Base-by-base conservation (phyloP, 805 yeast species). In the Suhomyces xylopsoci region DNA sequence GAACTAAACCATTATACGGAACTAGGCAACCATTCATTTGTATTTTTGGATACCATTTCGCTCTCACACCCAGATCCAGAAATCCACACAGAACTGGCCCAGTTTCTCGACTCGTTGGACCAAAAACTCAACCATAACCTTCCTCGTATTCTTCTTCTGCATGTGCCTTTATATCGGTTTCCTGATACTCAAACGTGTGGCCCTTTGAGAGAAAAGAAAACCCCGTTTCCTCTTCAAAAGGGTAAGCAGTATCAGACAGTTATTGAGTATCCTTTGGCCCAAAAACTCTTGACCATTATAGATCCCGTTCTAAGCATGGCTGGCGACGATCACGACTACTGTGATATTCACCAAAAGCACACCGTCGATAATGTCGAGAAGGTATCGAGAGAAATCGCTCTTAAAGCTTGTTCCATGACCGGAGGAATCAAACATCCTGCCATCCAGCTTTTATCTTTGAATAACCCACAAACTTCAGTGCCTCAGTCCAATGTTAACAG, bases 261-360 rank as follows among this genome's bases (percentile, higher is more conserved):
- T n/a, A 76, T 94, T 8, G 87, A 84, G 48, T 72, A 80, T 28
- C 80, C 78, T 1, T 62, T 87, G 4, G 74, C 93, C 0, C 77
- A 81, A 41, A 78, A 81, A 19, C 76, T 94, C 5, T 68, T 94
- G 45, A 61, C 75, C 6, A 72, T 69, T 8, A 66, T 93, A 1
- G 70, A 79, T 45, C 99, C 99, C 0, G 75, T 75, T 14, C 67
- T 85, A 9, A 77, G 88, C 3, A 89, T 91, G 63, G 83, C 96
- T 5, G 99, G 99, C 1, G 99, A 94, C 67, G 99, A 94, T 66
- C 99, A 94, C 71, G 99, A 94, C 67, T 91, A 90, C 60, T 94
- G 99, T 67, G 90, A 88, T 58, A 79, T 87, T 28, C 70, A 71
- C 19, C 97, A 93, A 65, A 58, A 62, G 9, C 68, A 57, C 49